Evolutionary conservation across 2,329 filamentous ascomycete species (phyloP), one percentile per base, ranked within the genome.

Genomic region (Periconia digitata): DNA sequence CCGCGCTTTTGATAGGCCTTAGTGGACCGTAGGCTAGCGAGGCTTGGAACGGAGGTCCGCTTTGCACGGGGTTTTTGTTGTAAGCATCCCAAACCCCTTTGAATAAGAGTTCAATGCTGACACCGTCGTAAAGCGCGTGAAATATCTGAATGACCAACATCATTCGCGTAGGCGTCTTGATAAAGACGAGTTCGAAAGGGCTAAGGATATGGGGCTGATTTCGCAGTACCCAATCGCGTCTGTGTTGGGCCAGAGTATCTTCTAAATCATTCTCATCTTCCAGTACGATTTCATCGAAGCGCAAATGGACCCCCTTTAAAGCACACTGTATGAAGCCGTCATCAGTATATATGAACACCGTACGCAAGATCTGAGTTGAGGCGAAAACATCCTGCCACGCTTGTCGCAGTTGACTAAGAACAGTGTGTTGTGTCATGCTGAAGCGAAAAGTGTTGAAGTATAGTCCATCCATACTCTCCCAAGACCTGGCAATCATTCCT

Each of bases 71-170:
- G 2, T 53, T 35, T 0, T 62, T 62, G 15, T 62, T 54, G 58
- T 89, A 90, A 4, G 77, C 72, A 3, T 72, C 60, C 22, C 74
- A 71, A 2, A 95, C 75, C 17, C 78, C 71, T 3, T 80, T 66
- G 17, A 95, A 76, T 34, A 95, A 77, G 20, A 90, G 67, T 1
- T 80, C 78, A 34, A 95, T 79, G 51, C 90, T 92, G 55, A 82
- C 86, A 1, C 90, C 92, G 69, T 96, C 92, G 59, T 96, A 96
- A 0, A 96, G 69, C 0, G 82, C 90, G 65, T 96, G 92, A 70
- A 96, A 95, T 0, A 95, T 85, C 39, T 87, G 80, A 2, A 95
- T 60, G 2, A 78, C 71, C 24, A 95, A 70, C 0, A 77, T 53
- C 6, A 60, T 62, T 13, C 54, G 54, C 1, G 53, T 46, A 5